Conservation (phyloP, 2,329 filamentous ascomycete genomes). For the Neonectria neomacrospora region DNA sequence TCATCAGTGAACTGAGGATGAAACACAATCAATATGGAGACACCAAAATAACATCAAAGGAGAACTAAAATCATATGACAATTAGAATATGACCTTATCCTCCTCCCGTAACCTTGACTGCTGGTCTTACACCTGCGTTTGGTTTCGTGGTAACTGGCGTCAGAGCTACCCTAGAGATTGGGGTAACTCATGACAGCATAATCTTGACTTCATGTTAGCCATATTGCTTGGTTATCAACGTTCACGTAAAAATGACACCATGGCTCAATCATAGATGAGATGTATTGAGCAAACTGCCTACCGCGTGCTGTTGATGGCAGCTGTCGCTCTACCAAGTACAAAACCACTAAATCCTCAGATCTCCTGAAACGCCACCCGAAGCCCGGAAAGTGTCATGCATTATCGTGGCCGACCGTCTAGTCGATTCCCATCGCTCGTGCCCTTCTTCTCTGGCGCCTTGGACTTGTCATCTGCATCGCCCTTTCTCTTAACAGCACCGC, state of each 20-base stretch:
- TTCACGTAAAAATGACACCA: background rate
- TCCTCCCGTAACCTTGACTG: background rate
- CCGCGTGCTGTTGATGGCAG: constrained; percentile 2
- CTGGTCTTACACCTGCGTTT: too few relatives aligned
- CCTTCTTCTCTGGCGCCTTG: constrained; percentile 61
- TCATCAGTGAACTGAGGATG: too few relatives aligned
- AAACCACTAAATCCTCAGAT: constrained; percentile 20
- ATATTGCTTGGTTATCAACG: too few relatives aligned
- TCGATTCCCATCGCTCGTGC: constrained; percentile 55
- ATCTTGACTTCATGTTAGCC: background rate
- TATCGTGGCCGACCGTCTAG: constrained; percentile 56
- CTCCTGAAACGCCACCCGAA: constrained; percentile 43
- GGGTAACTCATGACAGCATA: too few relatives aligned
- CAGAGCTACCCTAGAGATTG: background rate
- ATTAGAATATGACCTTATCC: background rate
- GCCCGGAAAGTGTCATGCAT: constrained; percentile 16
- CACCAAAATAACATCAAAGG: background rate
- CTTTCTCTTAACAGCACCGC: constrained; percentile 78
- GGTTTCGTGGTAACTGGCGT: background rate
- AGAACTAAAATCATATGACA: too few relatives aligned
- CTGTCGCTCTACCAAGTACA: constrained; percentile 2
- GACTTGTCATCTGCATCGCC: constrained; percentile 60
- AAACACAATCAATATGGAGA: background rate
- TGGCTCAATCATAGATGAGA: background rate
- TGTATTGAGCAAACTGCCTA: constrained; percentile 5